Base-by-base conservation (phyloP, 2,329 filamentous ascomycete genomes). In the Fusarium mundagurra region DNA sequence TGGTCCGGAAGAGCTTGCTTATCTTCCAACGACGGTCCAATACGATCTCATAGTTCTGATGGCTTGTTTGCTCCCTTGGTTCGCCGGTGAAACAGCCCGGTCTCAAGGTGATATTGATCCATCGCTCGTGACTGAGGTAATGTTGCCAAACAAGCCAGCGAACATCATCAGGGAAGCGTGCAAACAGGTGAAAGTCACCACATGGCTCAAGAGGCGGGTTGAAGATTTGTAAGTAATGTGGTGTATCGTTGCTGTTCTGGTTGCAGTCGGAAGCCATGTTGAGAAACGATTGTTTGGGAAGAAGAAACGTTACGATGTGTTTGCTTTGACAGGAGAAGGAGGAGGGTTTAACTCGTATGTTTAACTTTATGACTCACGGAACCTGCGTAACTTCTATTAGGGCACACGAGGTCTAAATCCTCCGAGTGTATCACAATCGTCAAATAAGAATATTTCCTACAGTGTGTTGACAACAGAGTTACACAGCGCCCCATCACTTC, bases 71-170 rank as follows among this genome's bases (percentile, higher is more conserved):
- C 3, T 47, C 17, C 4, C 2, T 16, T 36, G 2, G 1, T 17
- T 29, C 16, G 18, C 1, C 0, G 17, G 17, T 22, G n/a, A 27
- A 34, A 20, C 14, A 3, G 2, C 17, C 1, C 1, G 1, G 0
- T 20, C 13, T 9, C 29, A 61, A 1, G 11, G 27, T 5, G 9
- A 64, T 27, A 7, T n/a, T 3, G n/a, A 64, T 51, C 62, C 58
- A 63, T 27, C 65, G 47, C 4, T 69, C 45, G 27, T 59, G 53
- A 20, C 53, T 39, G 2, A 64, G 48, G 4, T 8, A 27, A 8
- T 57, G 38, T 2, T 70, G 59, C 59, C 67, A 70, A 39, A 69
- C n/a, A 29, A 70, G 54, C 9, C 59, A 36, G 24, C 65, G 17
- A 3, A 65, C 7, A 1, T 70, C 65, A 2, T 0, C 8, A 3